Conservation (phyloP, 306 rosid species). For the Cicer bijugum region DNA sequence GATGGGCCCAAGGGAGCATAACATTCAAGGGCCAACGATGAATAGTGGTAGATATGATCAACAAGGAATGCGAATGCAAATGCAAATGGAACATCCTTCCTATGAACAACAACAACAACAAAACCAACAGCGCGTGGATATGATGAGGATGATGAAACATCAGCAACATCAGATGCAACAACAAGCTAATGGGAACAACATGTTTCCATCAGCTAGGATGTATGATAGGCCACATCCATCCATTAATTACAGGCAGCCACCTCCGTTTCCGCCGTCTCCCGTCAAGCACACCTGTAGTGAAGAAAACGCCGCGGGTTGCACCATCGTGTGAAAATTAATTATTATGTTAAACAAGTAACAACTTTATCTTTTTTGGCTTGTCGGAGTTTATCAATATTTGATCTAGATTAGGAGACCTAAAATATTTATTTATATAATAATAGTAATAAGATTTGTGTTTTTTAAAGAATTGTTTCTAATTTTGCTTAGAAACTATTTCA, state of each 20-base stretch:
- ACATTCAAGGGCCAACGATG: slow-evolving; percentile 29
- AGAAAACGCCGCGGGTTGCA: slow-evolving; percentile 64
- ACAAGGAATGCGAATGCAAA: slow-evolving; percentile 53
- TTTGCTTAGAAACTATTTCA: no score
- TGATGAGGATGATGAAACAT: slow-evolving; percentile 61
- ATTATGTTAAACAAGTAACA: no score
- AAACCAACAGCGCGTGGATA: slow-evolving; percentile 54
- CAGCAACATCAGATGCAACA: neutral
- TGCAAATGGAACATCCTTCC: slow-evolving; percentile 55
- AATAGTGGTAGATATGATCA: slow-evolving; percentile 57
- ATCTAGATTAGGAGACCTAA: neutral
- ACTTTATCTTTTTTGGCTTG: no score
- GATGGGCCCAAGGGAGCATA: slow-evolving; percentile 44
- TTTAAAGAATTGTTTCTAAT: no score
- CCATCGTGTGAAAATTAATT: slow-evolving; percentile 51
- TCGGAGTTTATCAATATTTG: no score
- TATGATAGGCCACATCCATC: slow-evolving; percentile 54
- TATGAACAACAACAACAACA: slow-evolving; percentile 44
- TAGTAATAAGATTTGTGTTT: no score
- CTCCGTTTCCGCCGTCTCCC: slow-evolving; percentile 15
- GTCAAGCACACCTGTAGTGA: neutral
- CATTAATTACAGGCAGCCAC: slow-evolving; percentile 58
- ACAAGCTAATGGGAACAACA: slow-evolving; percentile 50
- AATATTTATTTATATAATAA: no score
- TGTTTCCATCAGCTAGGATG: slow-evolving; percentile 66